A percentile compares a stretch with the other conserved stretches of the same genome.
These are phyloP conservation scores for Hemileccinum rubropunctum DNA, from an alignment of 768 basidiomycete genomes.

Conservation along the genomic window DNA sequence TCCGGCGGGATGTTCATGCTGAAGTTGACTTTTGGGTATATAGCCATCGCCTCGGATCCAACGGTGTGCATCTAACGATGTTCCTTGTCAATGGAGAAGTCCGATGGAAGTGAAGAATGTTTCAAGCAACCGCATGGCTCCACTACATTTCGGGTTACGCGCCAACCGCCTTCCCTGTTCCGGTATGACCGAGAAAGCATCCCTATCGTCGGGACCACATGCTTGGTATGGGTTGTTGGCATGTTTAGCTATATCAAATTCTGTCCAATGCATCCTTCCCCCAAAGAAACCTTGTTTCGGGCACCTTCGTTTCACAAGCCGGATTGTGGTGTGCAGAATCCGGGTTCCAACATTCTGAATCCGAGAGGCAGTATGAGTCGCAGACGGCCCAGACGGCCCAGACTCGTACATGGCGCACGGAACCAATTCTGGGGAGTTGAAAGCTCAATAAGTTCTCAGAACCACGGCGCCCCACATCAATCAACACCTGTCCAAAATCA, in stretches of 20 bases:
- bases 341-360: neutral
- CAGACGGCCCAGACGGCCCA: neutral
- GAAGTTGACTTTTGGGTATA: conserved; percentile 3
- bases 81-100: neutral
- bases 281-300: neutral
- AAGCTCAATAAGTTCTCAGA: neutral
- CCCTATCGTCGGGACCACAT: neutral
- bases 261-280: neutral
- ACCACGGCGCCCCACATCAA: neutral
- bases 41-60: conserved; percentile 32
- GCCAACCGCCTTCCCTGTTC: neutral
- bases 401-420: neutral
- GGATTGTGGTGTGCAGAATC: neutral
- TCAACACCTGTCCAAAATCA: neutral
- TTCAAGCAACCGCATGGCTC: neutral
- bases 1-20: neutral
- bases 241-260: conserved; percentile 5
- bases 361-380: neutral
- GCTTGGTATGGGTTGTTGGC: neutral
- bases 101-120: conserved; percentile 1
- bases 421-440: neutral
- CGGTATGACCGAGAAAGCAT: neutral
- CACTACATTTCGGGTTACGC: neutral
- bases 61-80: conserved; percentile 28
- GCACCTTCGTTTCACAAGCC: neutral